A percentile compares a stretch with the other conserved stretches of the same genome.
Evolutionary conservation across 345 rosid species (phyloP).

Genomic region (Salix viminalis): DNA sequence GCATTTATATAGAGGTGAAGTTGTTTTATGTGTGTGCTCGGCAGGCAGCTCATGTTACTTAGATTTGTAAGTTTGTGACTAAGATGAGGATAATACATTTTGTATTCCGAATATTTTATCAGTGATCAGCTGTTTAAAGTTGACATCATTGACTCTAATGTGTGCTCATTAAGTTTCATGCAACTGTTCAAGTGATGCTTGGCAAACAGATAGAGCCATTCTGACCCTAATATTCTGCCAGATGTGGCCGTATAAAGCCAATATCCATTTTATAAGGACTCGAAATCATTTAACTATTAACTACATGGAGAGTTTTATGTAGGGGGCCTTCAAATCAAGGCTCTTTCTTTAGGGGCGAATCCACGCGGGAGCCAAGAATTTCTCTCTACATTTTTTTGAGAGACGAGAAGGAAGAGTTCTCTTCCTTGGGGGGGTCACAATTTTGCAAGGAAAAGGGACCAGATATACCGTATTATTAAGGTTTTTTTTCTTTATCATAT

Average conservation of each 20-base stretch:
- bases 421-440: too few species aligned
- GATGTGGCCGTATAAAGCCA: conserved; percentile 7
- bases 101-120: neutral
- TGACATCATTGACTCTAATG: conserved; percentile 9
- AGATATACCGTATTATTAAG: too few species aligned
- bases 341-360: neutral
- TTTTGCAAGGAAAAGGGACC: neutral
- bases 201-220: conserved; percentile 20
- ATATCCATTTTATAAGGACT: neutral
- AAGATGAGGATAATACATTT: conserved; percentile 5
- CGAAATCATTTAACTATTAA: neutral
- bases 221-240: conserved; percentile 17
- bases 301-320: too few species aligned
- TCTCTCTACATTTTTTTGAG: neutral
- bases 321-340: neutral
- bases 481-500: too few species aligned
- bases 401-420: too few species aligned
- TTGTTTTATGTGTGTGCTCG: conserved; percentile 24
- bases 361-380: neutral
- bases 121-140: neutral
- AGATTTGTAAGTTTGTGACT: conserved; percentile 44
- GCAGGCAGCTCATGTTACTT: conserved; percentile 61
- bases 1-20: conserved; percentile 28
- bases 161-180: neutral
- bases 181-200: conserved; percentile 3